Percentiles rank a stretch among this genome's conserved stretches.
phyloP scores from a whole-genome alignment of 2,329 filamentous ascomycete genomes.

The Ceratocystis destructans region DNA sequence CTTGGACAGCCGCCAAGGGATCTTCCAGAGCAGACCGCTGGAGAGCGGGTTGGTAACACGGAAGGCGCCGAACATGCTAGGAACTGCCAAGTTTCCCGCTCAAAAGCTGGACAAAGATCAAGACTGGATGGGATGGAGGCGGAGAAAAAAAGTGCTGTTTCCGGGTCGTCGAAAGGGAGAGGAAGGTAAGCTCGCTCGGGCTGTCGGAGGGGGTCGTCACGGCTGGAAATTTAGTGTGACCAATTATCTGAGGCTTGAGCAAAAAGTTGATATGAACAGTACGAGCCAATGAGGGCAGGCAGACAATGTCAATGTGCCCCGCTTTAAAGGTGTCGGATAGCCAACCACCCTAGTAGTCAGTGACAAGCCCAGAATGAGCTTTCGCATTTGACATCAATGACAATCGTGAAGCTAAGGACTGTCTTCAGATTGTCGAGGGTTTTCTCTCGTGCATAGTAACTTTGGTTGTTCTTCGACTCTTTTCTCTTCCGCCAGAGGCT shows the following conservation, averaged over 20 bases:
- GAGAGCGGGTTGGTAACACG: conserved; percentile 63
- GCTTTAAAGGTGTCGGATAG: conserved; percentile 5
- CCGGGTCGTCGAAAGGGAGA: conserved; percentile 8
- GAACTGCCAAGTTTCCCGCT: neutral
- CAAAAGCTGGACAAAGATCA: neutral
- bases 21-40: conserved; percentile 87
- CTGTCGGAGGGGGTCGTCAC: neutral
- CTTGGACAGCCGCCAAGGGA: conserved; percentile 84
- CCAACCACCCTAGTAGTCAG: neutral
- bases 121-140: neutral
- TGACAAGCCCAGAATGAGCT: neutral
- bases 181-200: neutral
- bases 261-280: conserved; percentile 8
- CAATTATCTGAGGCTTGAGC: conserved; percentile 1
- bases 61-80: conserved; percentile 67
- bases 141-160: conserved; percentile 11
- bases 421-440: too few species aligned
- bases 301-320: neutral
- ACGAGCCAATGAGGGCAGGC: neutral
- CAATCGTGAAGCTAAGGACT: too few species aligned
- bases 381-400: neutral
- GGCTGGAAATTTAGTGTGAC: neutral
- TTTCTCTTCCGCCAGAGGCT: neutral
- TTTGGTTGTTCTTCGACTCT: too few species aligned
- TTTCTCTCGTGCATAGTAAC: neutral